phyloP scores from a whole-genome alignment of 352 stramenopile genomes.

The Pythium pyrilobum region DNA sequence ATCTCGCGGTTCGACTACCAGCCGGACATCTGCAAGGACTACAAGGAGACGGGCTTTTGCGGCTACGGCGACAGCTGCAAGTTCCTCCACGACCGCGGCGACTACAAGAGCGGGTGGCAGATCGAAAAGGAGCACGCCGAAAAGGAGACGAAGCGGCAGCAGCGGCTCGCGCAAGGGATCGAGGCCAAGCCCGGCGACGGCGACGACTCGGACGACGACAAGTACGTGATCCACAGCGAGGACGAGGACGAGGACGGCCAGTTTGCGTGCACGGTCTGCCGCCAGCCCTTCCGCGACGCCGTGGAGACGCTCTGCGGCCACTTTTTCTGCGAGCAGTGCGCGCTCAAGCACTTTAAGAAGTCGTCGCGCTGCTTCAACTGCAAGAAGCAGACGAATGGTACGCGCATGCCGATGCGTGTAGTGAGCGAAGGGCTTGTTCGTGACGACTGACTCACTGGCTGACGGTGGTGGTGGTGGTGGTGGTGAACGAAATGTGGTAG shows the following conservation, averaged over 20 bases:
- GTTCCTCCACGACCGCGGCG: constrained; percentile 98
- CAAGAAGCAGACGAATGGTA: constrained; percentile 91
- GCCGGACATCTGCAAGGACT: constrained; percentile 99
- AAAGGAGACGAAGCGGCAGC: constrained; percentile 88
- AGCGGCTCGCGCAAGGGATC: constrained; percentile 50
- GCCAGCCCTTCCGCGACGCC: constrained; percentile 89
- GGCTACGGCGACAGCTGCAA: constrained; percentile 96
- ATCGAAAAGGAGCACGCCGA: constrained; percentile 94
- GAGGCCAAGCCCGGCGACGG: constrained; percentile 33
- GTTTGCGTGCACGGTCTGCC: constrained; percentile 97
- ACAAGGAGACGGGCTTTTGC: constrained; percentile 99
- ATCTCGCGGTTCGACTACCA: constrained; percentile 97
- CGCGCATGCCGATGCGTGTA: background rate
- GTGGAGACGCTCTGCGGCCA: constrained; percentile 94
- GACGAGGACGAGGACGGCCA: constrained; percentile 47
- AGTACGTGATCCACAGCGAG: constrained; percentile 61
- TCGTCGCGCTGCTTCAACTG: constrained; percentile 91
- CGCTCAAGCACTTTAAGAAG: constrained; percentile 83
- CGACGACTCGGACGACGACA: constrained; percentile 56
- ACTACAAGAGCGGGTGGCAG: constrained; percentile 98
- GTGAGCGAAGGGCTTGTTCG: no score
- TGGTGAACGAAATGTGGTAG: background rate
- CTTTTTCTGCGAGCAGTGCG: constrained; percentile 95
- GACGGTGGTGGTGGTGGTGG: background rate
- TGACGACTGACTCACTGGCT: background rate